phyloP scores from a whole-genome alignment of 805 yeast species.

The Metschnikowia similis region DNA sequence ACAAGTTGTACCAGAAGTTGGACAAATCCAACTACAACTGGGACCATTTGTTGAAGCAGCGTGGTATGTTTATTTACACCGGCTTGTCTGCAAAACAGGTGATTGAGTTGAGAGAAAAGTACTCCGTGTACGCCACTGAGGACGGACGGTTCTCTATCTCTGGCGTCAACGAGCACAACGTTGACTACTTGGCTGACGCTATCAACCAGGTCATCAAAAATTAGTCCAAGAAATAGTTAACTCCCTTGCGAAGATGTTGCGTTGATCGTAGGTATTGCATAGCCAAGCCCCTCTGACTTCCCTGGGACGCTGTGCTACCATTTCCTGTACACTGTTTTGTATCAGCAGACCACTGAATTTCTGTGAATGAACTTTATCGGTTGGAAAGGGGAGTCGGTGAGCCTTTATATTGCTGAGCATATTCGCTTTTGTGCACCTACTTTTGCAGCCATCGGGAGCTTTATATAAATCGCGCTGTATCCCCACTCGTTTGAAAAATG shows the following conservation, averaged over 20 bases:
- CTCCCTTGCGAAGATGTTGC: no score
- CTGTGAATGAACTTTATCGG: no score
- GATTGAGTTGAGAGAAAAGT: constrained; percentile 60
- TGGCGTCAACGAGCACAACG: constrained; percentile 78
- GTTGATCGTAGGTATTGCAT: no score
- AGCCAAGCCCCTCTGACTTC: no score
- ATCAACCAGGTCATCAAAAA: constrained; percentile 47
- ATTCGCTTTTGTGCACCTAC: background rate
- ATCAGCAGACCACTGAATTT: no score
- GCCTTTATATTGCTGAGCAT: background rate
- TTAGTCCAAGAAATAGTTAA: constrained; percentile 5
- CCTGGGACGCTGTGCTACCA: no score
- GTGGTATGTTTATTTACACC: constrained; percentile 96
- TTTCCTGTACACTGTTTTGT: no score
- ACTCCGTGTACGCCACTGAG: constrained; percentile 76
- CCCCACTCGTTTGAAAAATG: background rate
- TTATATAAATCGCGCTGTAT: background rate
- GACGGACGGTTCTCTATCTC: constrained; percentile 92
- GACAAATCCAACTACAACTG: constrained; percentile 65
- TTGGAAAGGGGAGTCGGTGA: background rate
- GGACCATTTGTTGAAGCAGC: constrained; percentile 83
- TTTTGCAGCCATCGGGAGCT: background rate
- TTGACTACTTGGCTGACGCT: constrained; percentile 65
- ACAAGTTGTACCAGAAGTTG: constrained; percentile 56
- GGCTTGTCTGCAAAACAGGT: constrained; percentile 75